These are phyloP conservation scores for Comarum palustre DNA, from an alignment of 306 rosid genomes.

Conservation along the genomic window DNA sequence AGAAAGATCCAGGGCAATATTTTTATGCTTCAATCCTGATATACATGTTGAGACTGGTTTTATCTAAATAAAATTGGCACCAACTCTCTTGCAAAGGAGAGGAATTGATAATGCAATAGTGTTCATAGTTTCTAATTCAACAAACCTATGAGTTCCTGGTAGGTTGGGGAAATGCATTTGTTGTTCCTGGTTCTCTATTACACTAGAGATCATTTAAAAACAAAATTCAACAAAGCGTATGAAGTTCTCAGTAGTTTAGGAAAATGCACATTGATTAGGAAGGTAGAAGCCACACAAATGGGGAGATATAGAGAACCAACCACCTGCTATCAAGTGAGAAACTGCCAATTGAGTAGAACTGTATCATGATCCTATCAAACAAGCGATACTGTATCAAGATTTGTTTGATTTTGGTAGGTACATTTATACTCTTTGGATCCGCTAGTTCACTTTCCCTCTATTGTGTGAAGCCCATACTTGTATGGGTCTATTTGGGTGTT, in stretches of 20 bases:
- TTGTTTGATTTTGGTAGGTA: background rate
- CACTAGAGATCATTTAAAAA: background rate
- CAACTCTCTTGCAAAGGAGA: background rate
- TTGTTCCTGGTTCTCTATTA: background rate
- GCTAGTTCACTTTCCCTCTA: background rate
- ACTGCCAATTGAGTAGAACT: background rate
- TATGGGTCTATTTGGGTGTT: background rate
- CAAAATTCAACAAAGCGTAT: background rate
- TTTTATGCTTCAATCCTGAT: background rate
- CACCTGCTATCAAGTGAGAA: background rate
- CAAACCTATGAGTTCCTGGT: background rate
- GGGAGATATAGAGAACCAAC: background rate
- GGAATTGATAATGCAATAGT: background rate
- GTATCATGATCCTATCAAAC: background rate
- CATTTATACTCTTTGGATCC: background rate
- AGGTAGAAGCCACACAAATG: background rate
- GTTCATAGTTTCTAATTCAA: background rate
- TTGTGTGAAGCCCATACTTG: background rate
- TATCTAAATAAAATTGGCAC: background rate
- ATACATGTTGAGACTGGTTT: background rate
- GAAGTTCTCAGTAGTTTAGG: background rate
- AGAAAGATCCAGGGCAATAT: background rate
- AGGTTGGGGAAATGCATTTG: background rate
- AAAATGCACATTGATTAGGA: background rate
- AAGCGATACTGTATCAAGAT: background rate